A percentile compares a stretch with the other conserved stretches of the same genome.
Evolutionary conservation across 371 early-diverging fungal genomes (phyloP).

Genomic region (Circinella umbellata): DNA sequence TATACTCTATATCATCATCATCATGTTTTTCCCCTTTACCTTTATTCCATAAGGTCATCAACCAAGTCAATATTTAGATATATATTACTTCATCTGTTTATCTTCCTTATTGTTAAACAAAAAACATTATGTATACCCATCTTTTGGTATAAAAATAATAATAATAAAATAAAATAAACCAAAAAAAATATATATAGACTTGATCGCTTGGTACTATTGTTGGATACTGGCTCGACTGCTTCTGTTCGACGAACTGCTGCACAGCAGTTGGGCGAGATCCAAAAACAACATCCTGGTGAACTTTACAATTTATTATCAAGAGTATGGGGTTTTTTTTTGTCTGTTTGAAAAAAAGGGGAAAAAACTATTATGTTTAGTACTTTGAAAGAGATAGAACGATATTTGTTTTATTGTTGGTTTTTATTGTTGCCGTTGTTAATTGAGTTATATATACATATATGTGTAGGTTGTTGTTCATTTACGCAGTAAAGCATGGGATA

Average conservation of each 20-base stretch:
- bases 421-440: not conserved
- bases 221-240: slow-evolving; percentile 93
- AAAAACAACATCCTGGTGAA: slow-evolving; percentile 93
- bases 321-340: slow-evolving; percentile 42
- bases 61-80: not conserved
- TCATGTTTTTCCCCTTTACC: not conserved
- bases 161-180: no score
- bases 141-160: no score
- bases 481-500: slow-evolving; percentile 92
- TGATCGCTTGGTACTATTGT: slow-evolving; percentile 90
- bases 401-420: no score
- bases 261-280: slow-evolving; percentile 93
- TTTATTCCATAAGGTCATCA: not conserved
- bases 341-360: no score
- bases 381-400: no score
- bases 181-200: slow-evolving; percentile 58
- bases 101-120: not conserved
- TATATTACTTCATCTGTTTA: slow-evolving; percentile 1
- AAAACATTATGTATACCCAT: no score
- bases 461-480: slow-evolving; percentile 82
- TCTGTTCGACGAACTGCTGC: slow-evolving; percentile 91
- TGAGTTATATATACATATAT: no score
- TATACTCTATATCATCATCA: not conserved
- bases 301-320: slow-evolving; percentile 85
- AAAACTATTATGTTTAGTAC: no score